Conservation (phyloP, 2,329 filamentous ascomycete species). For the Thermothelomyces thermophilus region DNA sequence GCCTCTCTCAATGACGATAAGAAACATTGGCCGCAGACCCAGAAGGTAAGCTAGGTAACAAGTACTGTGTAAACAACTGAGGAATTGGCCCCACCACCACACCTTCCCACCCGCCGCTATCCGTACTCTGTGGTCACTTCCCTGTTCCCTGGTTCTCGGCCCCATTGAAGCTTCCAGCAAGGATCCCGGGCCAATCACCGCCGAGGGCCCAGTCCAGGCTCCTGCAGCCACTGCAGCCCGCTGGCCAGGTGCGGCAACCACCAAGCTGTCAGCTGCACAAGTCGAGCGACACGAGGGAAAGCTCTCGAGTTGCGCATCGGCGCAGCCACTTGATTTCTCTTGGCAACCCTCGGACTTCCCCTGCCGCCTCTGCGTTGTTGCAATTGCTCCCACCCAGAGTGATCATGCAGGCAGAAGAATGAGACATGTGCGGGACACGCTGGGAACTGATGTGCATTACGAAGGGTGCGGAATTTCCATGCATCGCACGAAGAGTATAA, state of each 20-base stretch:
- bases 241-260: neutral
- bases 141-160: constrained; percentile 4
- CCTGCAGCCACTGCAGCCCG: neutral
- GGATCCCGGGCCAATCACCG: neutral
- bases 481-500: no score
- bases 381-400: neutral
- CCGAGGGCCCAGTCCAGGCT: neutral
- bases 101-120: neutral
- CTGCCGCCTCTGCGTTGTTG: neutral
- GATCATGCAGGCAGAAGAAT: neutral
- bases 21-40: constrained; percentile 9
- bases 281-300: neutral
- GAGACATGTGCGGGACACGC: neutral
- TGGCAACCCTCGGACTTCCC: neutral
- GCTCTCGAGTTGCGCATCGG: constrained; percentile 15
- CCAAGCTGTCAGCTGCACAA: constrained; percentile 15
- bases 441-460: neutral
- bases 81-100: constrained; percentile 3
- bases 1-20: constrained; percentile 18
- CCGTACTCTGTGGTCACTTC: no score
- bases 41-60: no score
- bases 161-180: neutral
- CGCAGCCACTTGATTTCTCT: constrained; percentile 7
- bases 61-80: constrained; percentile 22
- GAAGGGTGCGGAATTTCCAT: no score